Evolutionary conservation across 1,284 basidiomycete species (phyloP), one percentile per base, ranked within the genome.

Genomic region (Ganoderma resinaceum): DNA sequence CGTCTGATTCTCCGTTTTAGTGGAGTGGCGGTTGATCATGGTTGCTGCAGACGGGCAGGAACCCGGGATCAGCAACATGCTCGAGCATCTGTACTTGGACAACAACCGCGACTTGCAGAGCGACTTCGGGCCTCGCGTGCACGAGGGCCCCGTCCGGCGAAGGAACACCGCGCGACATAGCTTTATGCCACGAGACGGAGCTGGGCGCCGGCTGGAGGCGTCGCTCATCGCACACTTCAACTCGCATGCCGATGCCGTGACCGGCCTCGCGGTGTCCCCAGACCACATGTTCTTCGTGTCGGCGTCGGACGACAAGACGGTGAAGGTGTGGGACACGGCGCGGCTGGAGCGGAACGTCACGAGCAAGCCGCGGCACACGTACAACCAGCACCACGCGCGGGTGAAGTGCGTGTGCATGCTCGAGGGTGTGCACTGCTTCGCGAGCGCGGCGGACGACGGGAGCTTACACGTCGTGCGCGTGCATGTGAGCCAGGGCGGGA

Each of bases 231-330:
- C 93, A 0, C 93, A 97, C 78, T 86, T 97, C n/a, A 87, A 88
- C 26, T 95, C 95, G 11, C 96, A 98, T 76, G 88, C 89, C 0
- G 93, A 91, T 20, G 85, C 89, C 0, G 85, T 99, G 69, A 95
- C 92, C 0, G 87, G 90, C 1, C 83, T 99, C 20, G 92, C 92
- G 0, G 94, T 97, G 12, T 93, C 97, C 1, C 95, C 96, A 0
- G 98, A 99, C 77, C 95, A 98, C 72, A 82, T 91, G 72, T 99
- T 98, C 84, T 99, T 99, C 75, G 92, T 95, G 1, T 94, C 96
- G 0, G 88, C 91, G 0, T 97, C 95, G 1, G 90, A 94, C 72
- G 96, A 98, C 76, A 91, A 91, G 72, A 92, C 90, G 0, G 87
- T 97, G 70, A 93, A 94, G 77, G 85, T 95, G 7, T 95, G 94